A percentile compares a stretch with the other conserved stretches of the same genome.
Conservation (phyloP, 2,329 filamentous ascomycete genomes). For the Colletotrichum sp. region DNA sequence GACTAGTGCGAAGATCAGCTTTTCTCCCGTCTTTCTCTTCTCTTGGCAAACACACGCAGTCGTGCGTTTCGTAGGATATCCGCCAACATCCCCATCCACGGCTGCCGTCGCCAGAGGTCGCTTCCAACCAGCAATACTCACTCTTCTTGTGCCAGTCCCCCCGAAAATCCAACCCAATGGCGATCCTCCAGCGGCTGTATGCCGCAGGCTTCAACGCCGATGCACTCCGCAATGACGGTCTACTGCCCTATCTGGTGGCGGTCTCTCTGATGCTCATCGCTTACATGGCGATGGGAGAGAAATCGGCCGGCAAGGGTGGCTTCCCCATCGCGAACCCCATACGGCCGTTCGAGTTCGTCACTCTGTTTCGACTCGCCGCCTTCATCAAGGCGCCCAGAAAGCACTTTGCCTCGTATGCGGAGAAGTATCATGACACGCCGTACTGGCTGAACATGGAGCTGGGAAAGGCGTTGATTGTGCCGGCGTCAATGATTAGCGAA, state of each 20-base stretch:
- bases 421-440: background rate
- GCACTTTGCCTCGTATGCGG: background rate
- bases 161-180: background rate
- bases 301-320: background rate
- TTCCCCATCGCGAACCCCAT: background rate
- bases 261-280: background rate
- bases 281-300: background rate
- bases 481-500: background rate
- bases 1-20: background rate
- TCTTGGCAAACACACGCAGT: background rate
- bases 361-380: accelerated
- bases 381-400: background rate
- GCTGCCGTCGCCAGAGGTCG: background rate
- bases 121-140: background rate
- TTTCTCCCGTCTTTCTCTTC: background rate
- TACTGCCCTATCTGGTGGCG: background rate
- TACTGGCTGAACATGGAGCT: background rate
- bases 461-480: background rate
- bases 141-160: background rate
- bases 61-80: background rate
- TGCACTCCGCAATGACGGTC: background rate
- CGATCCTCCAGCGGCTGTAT: background rate
- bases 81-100: background rate
- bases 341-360: background rate
- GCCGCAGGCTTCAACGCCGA: background rate